These are phyloP conservation scores for Diddensiella santjacobensis DNA, from an alignment of 805 yeast genomes.

Conservation along the genomic window DNA sequence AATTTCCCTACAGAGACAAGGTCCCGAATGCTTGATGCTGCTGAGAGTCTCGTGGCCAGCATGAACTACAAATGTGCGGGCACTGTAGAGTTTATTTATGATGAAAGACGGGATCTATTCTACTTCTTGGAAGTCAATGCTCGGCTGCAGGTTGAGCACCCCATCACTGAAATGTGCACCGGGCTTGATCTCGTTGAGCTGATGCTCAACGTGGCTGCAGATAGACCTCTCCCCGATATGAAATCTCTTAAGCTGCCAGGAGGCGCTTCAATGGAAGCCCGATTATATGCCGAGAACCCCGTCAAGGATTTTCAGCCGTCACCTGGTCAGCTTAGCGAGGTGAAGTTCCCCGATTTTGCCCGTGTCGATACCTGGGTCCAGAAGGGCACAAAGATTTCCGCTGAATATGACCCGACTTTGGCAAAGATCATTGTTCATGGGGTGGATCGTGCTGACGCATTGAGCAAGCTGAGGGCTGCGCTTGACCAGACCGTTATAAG, in stretches of 20 bases:
- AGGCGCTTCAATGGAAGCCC: constrained; percentile 96
- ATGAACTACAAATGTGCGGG: constrained; percentile 96
- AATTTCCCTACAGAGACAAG: constrained; percentile 80
- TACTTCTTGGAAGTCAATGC: constrained; percentile 96
- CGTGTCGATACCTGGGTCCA: constrained; percentile 93
- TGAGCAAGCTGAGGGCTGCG: constrained; percentile 71
- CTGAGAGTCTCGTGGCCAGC: constrained; percentile 74
- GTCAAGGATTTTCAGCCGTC: constrained; percentile 93
- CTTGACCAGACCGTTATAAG: constrained; percentile 79
- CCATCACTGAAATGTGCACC: constrained; percentile 92
- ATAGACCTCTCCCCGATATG: constrained; percentile 72
- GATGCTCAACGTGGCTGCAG: constrained; percentile 93
- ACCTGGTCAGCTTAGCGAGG: constrained; percentile 89
- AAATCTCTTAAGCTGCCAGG: constrained; percentile 51
- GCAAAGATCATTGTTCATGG: constrained; percentile 97
- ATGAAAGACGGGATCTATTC: constrained; percentile 78
- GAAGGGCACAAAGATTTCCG: constrained; percentile 80
- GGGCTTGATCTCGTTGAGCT: constrained; percentile 94
- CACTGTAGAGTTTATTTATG: constrained; percentile 94
- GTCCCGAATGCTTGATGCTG: constrained; percentile 68
- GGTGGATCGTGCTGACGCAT: constrained; percentile 79
- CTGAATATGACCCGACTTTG: constrained; percentile 94
- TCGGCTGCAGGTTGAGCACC: constrained; percentile 96
- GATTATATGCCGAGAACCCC: constrained; percentile 96
- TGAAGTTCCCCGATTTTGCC: constrained; percentile 83